phyloP scores from a whole-genome alignment of 2,329 filamentous ascomycete species.

The Talaromyces albobiverticillius region DNA sequence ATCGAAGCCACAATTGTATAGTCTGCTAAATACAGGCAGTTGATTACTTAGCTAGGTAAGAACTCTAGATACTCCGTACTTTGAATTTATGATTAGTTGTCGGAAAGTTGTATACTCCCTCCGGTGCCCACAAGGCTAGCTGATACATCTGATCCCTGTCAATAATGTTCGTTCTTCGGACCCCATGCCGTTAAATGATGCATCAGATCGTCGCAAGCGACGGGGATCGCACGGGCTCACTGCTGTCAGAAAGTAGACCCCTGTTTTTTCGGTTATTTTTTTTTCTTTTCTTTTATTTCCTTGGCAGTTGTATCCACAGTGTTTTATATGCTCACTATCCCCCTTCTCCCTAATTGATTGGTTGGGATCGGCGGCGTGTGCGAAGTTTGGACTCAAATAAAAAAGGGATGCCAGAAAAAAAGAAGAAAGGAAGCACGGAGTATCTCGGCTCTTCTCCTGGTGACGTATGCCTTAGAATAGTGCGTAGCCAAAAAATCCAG shows the following conservation, averaged over 20 bases:
- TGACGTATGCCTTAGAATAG: neutral
- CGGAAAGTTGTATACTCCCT: neutral
- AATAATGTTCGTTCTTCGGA: neutral
- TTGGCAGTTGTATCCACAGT: too few species aligned
- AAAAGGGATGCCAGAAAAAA: too few species aligned
- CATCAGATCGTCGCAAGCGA: constrained; percentile 10
- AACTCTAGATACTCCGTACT: neutral
- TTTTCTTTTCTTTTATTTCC: neutral
- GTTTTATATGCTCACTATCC: neutral
- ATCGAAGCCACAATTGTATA: neutral
- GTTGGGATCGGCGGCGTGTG: neutral
- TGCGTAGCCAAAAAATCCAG: too few species aligned
- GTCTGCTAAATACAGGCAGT: neutral
- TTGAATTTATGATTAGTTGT: neutral
- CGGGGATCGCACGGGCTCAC: constrained; percentile 9
- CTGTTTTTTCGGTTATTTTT: neutral
- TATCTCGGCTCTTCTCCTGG: neutral
- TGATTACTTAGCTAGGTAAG: neutral
- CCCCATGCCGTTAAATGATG: constrained; percentile 5
- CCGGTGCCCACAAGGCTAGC: neutral
- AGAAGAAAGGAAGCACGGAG: neutral
- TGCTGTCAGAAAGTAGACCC: neutral
- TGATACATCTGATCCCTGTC: constrained; percentile 4
- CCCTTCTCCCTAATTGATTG: neutral
- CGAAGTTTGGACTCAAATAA: neutral